Evolutionary conservation across 2,329 filamentous ascomycete genomes (phyloP).

Genomic region (Alternaria ethzedia): DNA sequence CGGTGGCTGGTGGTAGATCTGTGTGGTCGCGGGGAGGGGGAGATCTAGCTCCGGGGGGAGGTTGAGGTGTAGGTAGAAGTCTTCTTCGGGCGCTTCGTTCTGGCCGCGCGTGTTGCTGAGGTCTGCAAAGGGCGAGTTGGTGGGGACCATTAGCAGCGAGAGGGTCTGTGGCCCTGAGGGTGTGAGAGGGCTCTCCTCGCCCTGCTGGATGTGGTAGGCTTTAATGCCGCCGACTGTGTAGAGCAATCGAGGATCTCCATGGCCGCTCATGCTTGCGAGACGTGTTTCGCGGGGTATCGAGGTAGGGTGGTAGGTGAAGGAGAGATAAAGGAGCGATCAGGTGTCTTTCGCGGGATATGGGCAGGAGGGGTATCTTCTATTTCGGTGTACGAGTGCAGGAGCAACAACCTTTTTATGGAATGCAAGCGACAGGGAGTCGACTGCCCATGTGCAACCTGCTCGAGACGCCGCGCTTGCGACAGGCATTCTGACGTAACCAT

Average conservation of each 20-base stretch:
- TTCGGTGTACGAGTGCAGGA: conserved; percentile 9
- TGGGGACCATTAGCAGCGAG: conserved; percentile 94
- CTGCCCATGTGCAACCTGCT: conserved; percentile 15
- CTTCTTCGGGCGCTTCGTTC: conserved; percentile 65
- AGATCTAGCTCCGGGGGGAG: conserved; percentile 93
- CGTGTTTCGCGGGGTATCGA: conserved; percentile 18
- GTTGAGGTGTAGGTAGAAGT: conserved; percentile 96
- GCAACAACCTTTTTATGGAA: conserved; percentile 17
- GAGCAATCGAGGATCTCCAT: conserved; percentile 63
- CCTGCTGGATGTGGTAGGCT: conserved; percentile 89
- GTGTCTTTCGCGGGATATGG: not conserved
- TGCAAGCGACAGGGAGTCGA: conserved; percentile 12
- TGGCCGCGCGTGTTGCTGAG: conserved; percentile 63
- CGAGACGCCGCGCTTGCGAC: conserved; percentile 21
- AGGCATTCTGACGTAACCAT: not conserved
- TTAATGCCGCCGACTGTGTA: conserved; percentile 79
- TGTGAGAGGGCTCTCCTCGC: conserved; percentile 81
- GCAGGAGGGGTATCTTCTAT: conserved; percentile 22
- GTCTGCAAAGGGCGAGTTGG: conserved; percentile 71
- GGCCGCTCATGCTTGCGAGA: conserved; percentile 52
- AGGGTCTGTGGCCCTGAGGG: conserved; percentile 87
- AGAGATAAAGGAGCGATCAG: not conserved
- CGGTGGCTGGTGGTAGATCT: conserved; percentile 95
- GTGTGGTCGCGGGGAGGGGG: conserved; percentile 90
- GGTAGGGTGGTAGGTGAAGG: not conserved